Evolutionary conservation across 2,329 filamentous ascomycete genomes (phyloP), one percentile per base, ranked within the genome.

Genomic region (Aureobasidium sp.): DNA sequence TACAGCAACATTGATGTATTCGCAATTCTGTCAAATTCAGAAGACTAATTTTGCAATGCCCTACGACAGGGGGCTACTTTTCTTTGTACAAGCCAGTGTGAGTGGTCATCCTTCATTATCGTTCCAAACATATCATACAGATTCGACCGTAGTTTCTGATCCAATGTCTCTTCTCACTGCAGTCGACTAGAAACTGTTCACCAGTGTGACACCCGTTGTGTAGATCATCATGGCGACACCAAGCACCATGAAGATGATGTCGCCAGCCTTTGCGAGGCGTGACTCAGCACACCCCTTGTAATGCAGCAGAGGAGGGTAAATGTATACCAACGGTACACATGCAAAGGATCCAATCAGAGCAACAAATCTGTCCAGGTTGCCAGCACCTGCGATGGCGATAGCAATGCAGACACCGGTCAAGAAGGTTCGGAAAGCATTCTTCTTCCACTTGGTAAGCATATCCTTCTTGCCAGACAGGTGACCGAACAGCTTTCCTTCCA

Each of bases 261-360:
- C 88, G 5, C 83, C 77, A 2, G 73, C 70, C 74, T 85, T 89
- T 31, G 76, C 80, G 70, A 73, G 76, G 35, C 71, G 73, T n/a
- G 78, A 81, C 53, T 79, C 76, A 7, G 87, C 88, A 3, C 87
- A 79, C 5, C 85, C 87, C 68, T 80, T 84, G 73, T 84, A 87
- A 71, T 91, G 88, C 68, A 91, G 70, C 64, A 81, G 85, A 0
- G 88, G 82, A 47, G 89, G 88, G 69, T 90, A 91, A 63, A 91
- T 88, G 73, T 90, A 91, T 12, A 91, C 87, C 65, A 91, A 73
- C 15, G 88, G 88, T 60, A 91, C 85, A 67, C 88, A 91, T 1
- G 87, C 87, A 68, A 89, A 85, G 40, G 83, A 86, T 14, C 88
- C 88, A 65, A 90, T 90, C 50, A 91, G 75, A 0, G 87, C 85